Conservation (phyloP, 2,329 filamentous ascomycete species). For the Cladosporium sp. region DNA sequence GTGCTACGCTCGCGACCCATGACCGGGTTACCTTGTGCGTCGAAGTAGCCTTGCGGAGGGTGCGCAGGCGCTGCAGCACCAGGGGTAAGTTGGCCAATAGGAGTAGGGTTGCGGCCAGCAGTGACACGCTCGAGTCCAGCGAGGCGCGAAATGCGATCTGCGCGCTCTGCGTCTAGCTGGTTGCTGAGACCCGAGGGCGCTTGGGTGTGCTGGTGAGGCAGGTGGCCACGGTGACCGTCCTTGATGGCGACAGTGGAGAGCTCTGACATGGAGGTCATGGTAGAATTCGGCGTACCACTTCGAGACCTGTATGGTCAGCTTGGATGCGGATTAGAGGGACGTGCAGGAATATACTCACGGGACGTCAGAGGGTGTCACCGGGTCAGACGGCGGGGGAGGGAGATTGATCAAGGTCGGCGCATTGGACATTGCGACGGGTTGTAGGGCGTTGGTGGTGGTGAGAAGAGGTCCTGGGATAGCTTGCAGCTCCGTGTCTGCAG, state of each 20-base stretch:
- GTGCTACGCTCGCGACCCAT: conserved; percentile 77
- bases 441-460: not conserved
- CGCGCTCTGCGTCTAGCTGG: conserved; percentile 86
- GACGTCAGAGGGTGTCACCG: conserved; percentile 83
- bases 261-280: conserved; percentile 86
- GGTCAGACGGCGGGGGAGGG: conserved; percentile 76
- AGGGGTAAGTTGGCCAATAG: conserved; percentile 47
- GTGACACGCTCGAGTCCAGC: conserved; percentile 87
- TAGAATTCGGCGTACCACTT: conserved; percentile 89
- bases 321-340: not conserved
- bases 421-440: conserved; percentile 34
- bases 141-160: conserved; percentile 90
- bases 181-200: conserved; percentile 51
- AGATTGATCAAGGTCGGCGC: conserved; percentile 77
- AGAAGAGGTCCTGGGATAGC: not conserved
- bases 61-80: conserved; percentile 47
- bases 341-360: conserved; percentile 62
- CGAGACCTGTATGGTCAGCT: conserved; percentile 26
- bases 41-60: conserved; percentile 70
- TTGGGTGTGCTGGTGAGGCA: conserved; percentile 59
- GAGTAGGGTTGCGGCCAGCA: conserved; percentile 60
- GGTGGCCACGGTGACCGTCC: conserved; percentile 85
- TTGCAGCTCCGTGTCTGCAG: not conserved
- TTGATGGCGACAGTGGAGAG: conserved; percentile 95
- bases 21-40: conserved; percentile 66